Evolutionary conservation across 306 rosid genomes (phyloP).

Genomic region (Cyamopsis tetragonoloba): DNA sequence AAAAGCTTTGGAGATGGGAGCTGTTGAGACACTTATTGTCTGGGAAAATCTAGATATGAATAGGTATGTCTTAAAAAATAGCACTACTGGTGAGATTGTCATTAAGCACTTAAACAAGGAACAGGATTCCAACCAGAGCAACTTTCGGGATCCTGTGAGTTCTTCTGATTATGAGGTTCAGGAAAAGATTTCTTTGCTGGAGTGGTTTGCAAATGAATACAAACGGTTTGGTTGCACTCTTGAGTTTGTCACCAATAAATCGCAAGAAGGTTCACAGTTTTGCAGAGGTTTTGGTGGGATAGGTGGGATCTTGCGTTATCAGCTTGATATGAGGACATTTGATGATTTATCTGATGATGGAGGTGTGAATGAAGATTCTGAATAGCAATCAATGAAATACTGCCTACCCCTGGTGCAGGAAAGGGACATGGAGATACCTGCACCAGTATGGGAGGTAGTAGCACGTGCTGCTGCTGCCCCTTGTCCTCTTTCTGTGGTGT

Average conservation of each 20-base stretch:
- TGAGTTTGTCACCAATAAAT: constrained; percentile 84
- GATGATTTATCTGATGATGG: constrained; percentile 79
- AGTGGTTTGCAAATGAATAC: constrained; percentile 95
- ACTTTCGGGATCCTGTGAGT: constrained; percentile 56
- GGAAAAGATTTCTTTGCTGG: constrained; percentile 68
- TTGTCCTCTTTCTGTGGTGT: constrained; percentile 12
- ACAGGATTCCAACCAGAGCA: constrained; percentile 57
- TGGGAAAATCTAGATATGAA: constrained; percentile 89
- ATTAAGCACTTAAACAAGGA: constrained; percentile 79
- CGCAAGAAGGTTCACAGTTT: constrained; percentile 94
- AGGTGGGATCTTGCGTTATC: constrained; percentile 91
- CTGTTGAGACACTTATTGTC: constrained; percentile 84
- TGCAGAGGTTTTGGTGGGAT: constrained; percentile 95
- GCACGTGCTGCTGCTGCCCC: constrained; percentile 31
- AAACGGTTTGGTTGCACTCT: constrained; percentile 77
- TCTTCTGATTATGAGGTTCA: constrained; percentile 71
- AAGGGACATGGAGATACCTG: constrained; percentile 34
- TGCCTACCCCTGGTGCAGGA: constrained; percentile 48
- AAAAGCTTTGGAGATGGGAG: constrained; percentile 85
- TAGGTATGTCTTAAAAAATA: constrained; percentile 60
- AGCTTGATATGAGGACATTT: constrained; percentile 81
- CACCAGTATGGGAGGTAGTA: constrained; percentile 38
- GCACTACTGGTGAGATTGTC: constrained; percentile 47
- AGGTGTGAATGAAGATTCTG: constrained; percentile 40
- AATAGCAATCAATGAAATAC: constrained; percentile 52